Percentiles rank a stretch among this genome's conserved stretches.
These are phyloP conservation scores for Trichothecium roseum DNA, from an alignment of 2,329 filamentous ascomycete genomes.

Conservation along the genomic window DNA sequence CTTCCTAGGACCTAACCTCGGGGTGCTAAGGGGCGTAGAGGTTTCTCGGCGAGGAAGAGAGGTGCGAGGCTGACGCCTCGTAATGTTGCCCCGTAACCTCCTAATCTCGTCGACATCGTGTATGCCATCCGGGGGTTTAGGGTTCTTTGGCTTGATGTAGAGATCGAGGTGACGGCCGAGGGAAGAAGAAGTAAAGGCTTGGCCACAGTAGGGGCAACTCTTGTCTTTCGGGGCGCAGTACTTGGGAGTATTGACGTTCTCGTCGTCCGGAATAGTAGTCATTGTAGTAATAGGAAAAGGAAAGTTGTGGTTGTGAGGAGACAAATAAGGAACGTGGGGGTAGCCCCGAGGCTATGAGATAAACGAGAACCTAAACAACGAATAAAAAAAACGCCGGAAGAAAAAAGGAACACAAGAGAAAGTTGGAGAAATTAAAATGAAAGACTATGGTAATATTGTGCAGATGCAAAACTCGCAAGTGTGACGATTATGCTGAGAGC, in stretches of 20 bases:
- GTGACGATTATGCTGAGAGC: not conserved
- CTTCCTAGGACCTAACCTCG: constrained; percentile 28
- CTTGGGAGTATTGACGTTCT: constrained; percentile 3
- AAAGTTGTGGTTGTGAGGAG: not conserved
- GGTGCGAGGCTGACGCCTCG: constrained; percentile 68
- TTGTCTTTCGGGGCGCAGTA: constrained; percentile 58
- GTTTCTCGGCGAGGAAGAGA: constrained; percentile 44
- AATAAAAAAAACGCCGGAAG: too few relatives aligned
- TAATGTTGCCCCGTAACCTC: constrained; percentile 75
- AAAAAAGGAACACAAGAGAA: not conserved
- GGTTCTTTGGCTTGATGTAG: constrained; percentile 89
- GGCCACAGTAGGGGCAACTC: constrained; percentile 76
- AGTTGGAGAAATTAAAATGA: not conserved
- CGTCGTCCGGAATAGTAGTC: constrained; percentile 3
- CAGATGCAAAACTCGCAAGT: not conserved
- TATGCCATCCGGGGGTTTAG: constrained; percentile 74
- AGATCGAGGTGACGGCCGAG: constrained; percentile 88
- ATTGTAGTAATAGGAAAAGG: not conserved
- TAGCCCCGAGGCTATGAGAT: not conserved
- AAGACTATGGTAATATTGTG: not conserved
- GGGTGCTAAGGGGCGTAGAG: constrained; percentile 47
- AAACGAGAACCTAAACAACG: not conserved
- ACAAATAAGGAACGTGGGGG: not conserved
- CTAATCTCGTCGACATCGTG: constrained; percentile 86
- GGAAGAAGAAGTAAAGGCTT: constrained; percentile 87